Evolutionary conservation across 768 basidiomycete genomes (phyloP).

Genomic region (Mycena pura): DNA sequence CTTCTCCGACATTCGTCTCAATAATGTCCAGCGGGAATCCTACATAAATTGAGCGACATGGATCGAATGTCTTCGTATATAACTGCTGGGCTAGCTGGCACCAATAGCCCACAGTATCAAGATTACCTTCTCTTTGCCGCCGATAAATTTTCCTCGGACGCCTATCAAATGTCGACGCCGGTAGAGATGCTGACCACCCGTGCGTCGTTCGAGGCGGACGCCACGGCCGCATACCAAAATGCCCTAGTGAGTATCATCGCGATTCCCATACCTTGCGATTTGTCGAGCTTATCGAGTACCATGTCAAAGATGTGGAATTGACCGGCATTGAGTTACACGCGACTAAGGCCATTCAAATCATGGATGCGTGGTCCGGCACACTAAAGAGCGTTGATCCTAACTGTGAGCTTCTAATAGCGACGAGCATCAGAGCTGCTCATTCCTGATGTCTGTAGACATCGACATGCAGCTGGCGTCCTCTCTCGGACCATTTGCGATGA

Average conservation of each 20-base stretch:
- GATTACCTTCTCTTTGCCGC: conserved; percentile 11
- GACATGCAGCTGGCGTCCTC: conserved; percentile 11
- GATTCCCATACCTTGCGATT: conserved; percentile 5
- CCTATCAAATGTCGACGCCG: conserved; percentile 9
- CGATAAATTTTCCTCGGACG: conserved; percentile 11
- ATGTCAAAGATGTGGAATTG: conserved; percentile 10
- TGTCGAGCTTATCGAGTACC: conserved; percentile 5
- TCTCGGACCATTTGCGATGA: conserved; percentile 12
- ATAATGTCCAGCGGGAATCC: not conserved
- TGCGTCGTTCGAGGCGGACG: conserved; percentile 11
- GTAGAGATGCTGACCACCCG: conserved; percentile 8
- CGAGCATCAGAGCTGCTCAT: conserved; percentile 8
- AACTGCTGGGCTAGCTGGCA: conserved; percentile 11
- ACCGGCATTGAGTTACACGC: conserved; percentile 6
- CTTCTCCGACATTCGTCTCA: conserved; percentile 1
- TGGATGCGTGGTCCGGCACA: conserved; percentile 11
- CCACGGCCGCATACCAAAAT: conserved; percentile 13
- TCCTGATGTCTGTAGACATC: conserved; percentile 6
- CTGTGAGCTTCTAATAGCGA: conserved; percentile 13
- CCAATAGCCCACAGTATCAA: conserved; percentile 10
- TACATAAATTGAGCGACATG: conserved; percentile 10
- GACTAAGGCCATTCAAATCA: conserved; percentile 1
- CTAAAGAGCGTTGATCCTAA: conserved; percentile 9
- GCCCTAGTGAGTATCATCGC: conserved; percentile 3
- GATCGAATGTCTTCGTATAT: conserved; percentile 8